Base-by-base conservation (phyloP, 2,329 filamentous ascomycete species). In the Calycina marina region DNA sequence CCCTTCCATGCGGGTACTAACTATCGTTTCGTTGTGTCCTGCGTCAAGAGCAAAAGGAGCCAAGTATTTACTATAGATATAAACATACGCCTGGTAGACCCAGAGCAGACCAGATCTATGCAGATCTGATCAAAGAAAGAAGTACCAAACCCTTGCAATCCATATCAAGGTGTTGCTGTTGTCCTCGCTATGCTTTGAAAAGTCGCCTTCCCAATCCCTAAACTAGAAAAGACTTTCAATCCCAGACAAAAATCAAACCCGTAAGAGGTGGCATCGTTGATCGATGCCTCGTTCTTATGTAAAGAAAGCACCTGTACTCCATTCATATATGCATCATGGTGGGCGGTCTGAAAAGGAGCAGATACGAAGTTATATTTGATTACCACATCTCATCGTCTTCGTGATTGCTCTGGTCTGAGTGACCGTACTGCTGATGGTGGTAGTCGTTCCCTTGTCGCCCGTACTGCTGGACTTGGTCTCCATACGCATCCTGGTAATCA, bases 361-460 rank as follows among this genome's bases (percentile, higher is more conserved):
- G 25, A 14, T 20, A 35, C n/a, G 22, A 20, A 22, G 25, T 18
- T 9, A 22, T 22, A 22, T 9, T 9, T 13, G 27, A 30, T 47
- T 38, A 53, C 50, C 50, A 53, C 50, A 52, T 53, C 15, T 53
- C 50, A 27, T 48, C 44, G 18, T 51, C 49, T 5, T 39, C 39
- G 12, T 41, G 42, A 16, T 44, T 38, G 17, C 45, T 42, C 16
- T 37, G 35, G 14, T 44, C 40, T 4, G 39, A 34, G 4, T 41
- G 39, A 12, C 43, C 42, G 31, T 51, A 47, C 6, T 44, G 39
- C n/a, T 22, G 20, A n/a, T n/a, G n/a, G 33, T 52, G 44, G 30
- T 51, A 50, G 11, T 51, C 47, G 25, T 49, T 49, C 5, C 42
- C 46, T 13, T 43, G 41, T 13, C 37, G 41, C 14, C 35, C 39